Conservation (phyloP, 2,329 filamentous ascomycete genomes). For the Colletotrichum spaethianum region DNA sequence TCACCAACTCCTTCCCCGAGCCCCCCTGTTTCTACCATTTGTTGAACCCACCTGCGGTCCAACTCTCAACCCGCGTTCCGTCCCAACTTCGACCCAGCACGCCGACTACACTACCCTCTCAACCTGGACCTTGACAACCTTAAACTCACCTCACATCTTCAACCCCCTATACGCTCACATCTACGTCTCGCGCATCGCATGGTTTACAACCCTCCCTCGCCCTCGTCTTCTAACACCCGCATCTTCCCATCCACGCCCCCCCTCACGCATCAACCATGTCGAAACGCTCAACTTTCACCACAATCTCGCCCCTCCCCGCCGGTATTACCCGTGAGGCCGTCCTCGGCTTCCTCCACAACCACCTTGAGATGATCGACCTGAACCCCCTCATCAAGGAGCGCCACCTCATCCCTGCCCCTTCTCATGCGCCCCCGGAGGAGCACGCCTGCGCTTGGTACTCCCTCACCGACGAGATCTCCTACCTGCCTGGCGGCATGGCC, state of each 20-base stretch:
- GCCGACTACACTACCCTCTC: background rate
- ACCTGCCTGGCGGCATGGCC: slow-evolving; percentile 77
- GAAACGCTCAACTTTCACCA: slow-evolving; percentile 81
- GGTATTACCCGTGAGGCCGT: slow-evolving; percentile 79
- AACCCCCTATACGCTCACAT: background rate
- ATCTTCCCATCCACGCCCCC: background rate
- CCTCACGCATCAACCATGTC: slow-evolving; percentile 66
- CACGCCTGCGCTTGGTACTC: slow-evolving; percentile 82
- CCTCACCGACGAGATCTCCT: slow-evolving; percentile 82
- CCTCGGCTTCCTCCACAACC: slow-evolving; percentile 81
- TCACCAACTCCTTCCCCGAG: background rate
- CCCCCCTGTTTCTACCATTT: background rate
- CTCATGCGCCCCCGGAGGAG: slow-evolving; percentile 79
- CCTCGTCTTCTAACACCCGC: too few species aligned
- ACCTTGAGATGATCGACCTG: slow-evolving; percentile 87
- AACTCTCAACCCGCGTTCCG: slow-evolving; percentile 9
- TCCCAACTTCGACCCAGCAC: background rate
- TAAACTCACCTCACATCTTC: slow-evolving; percentile 24
- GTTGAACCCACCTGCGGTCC: background rate
- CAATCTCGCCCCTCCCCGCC: slow-evolving; percentile 81
- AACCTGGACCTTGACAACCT: slow-evolving; percentile 13
- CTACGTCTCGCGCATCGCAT: slow-evolving; percentile 2
- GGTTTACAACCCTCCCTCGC: background rate
- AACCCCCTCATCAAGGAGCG: slow-evolving; percentile 86
- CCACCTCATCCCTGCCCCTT: slow-evolving; percentile 76